Evolutionary conservation across 108 stramenopile species (phyloP).

Genomic region (Cyclotella choctawhatcheeana): DNA sequence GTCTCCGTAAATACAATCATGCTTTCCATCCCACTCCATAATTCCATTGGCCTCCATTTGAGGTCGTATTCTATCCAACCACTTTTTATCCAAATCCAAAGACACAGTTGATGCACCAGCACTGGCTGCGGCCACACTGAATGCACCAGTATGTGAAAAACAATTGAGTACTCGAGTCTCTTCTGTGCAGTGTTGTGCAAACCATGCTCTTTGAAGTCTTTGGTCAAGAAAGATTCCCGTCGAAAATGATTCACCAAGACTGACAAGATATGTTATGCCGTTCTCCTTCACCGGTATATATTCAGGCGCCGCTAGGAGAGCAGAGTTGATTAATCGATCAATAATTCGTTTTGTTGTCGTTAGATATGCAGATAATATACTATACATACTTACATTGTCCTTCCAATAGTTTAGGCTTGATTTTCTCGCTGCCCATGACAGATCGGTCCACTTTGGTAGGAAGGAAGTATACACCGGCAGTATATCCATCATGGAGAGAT

Average conservation of each 20-base stretch:
- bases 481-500: slow-evolving; percentile 84
- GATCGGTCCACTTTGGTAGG: slow-evolving; percentile 66
- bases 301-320: slow-evolving; percentile 72
- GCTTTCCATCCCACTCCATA: slow-evolving; percentile 66
- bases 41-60: slow-evolving; percentile 86
- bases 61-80: slow-evolving; percentile 77
- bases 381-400: too few relatives aligned
- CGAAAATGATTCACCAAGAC: slow-evolving; percentile 75
- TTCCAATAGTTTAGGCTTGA: slow-evolving; percentile 69
- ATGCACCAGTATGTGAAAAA: slow-evolving; percentile 86
- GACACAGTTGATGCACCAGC: slow-evolving; percentile 71
- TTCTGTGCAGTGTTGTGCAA: slow-evolving; percentile 63
- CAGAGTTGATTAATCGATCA: too few relatives aligned
- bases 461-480: slow-evolving; percentile 77
- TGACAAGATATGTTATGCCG: slow-evolving; percentile 72
- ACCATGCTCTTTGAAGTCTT: slow-evolving; percentile 75
- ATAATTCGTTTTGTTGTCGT: too few relatives aligned
- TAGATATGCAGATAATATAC: too few relatives aligned
- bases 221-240: slow-evolving; percentile 89
- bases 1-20: slow-evolving; percentile 87
- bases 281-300: slow-evolving; percentile 68
- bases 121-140: slow-evolving; percentile 79
- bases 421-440: slow-evolving; percentile 58
- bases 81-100: slow-evolving; percentile 82
- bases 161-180: slow-evolving; percentile 83